phyloP scores from a whole-genome alignment of 306 rosid species.

The Bauhinia variegata region DNA sequence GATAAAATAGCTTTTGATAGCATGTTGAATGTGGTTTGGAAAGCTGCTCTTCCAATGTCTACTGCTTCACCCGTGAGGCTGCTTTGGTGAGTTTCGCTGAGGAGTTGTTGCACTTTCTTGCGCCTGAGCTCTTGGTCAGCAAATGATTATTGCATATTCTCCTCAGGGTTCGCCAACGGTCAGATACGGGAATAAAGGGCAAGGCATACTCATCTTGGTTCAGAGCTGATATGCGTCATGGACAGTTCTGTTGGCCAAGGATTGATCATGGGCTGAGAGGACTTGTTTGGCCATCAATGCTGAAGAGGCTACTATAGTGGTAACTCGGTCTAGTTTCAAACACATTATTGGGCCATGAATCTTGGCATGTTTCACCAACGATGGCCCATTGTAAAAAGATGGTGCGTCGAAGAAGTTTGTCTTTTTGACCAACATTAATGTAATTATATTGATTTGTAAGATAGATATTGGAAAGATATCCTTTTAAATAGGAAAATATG shows the following conservation, averaged over 20 bases:
- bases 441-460: no score
- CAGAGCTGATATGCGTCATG: constrained; percentile 36
- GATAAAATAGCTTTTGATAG: constrained; percentile 54
- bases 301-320: constrained; percentile 53
- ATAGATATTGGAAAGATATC: no score
- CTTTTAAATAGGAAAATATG: no score
- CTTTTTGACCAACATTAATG: no score
- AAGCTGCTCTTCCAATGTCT: constrained; percentile 51
- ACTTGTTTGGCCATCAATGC: constrained; percentile 40
- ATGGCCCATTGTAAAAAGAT: constrained; percentile 51
- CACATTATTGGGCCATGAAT: constrained; percentile 57
- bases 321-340: constrained; percentile 53
- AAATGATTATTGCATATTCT: constrained; percentile 38
- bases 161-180: constrained; percentile 49
- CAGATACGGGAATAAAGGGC: constrained; percentile 42
- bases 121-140: constrained; percentile 13
- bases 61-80: constrained; percentile 31
- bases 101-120: constrained; percentile 38
- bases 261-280: constrained; percentile 54
- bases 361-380: constrained; percentile 45
- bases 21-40: constrained; percentile 42
- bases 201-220: constrained; percentile 37
- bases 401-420: no score
- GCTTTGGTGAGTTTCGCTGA: constrained; percentile 2
- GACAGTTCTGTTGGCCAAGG: constrained; percentile 41